Conservation (phyloP, 805 yeast species). For the Yamadazyma philogaea region DNA sequence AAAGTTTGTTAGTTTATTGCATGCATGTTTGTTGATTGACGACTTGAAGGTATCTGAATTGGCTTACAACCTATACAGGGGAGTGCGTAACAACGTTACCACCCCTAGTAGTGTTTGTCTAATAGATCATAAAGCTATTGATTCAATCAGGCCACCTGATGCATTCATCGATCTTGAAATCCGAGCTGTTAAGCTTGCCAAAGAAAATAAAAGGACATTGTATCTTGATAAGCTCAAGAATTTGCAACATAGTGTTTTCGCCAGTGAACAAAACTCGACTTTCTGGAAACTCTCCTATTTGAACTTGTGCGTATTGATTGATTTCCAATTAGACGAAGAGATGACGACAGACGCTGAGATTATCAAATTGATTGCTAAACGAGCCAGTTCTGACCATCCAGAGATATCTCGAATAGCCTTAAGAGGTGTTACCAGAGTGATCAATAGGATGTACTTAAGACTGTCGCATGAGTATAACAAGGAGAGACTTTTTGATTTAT, state of each 20-base stretch:
- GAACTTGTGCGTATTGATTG: conserved; percentile 48
- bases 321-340: conserved; percentile 54
- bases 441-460: conserved; percentile 44
- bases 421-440: conserved; percentile 54
- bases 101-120: conserved; percentile 46
- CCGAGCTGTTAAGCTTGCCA: conserved; percentile 58
- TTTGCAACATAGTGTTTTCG: conserved; percentile 38
- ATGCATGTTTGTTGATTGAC: conserved; percentile 54
- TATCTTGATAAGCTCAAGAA: conserved; percentile 40
- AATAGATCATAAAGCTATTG: conserved; percentile 42
- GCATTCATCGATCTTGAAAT: conserved; percentile 54
- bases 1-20: conserved; percentile 46
- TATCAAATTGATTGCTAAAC: conserved; percentile 42
- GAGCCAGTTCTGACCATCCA: conserved; percentile 66
- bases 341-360: conserved; percentile 39
- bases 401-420: conserved; percentile 56
- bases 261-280: conserved; percentile 23
- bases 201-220: conserved; percentile 50
- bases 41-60: conserved; percentile 50
- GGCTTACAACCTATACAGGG: conserved; percentile 52
- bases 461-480: conserved; percentile 49
- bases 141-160: conserved; percentile 61
- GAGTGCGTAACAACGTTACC: conserved; percentile 24
- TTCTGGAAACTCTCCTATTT: conserved; percentile 60
- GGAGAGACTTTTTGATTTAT: conserved; percentile 39